Evolutionary conservation across 73 alveolate genomes (phyloP), one percentile per base, ranked within the genome.

Genomic region (Durusdinium trenchii): DNA sequence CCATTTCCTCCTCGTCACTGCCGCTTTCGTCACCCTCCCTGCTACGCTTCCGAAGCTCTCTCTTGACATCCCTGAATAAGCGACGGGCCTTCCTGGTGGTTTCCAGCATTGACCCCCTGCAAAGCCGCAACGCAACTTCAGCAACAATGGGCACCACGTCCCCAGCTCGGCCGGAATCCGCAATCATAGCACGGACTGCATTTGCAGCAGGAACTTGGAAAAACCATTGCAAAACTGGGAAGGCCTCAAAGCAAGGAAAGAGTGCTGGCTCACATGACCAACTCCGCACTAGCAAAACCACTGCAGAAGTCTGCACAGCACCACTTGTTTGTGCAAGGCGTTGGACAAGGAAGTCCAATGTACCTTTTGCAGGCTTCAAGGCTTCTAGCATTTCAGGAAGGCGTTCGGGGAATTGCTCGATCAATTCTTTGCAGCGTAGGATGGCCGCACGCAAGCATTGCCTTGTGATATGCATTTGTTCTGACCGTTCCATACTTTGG

Each of bases 71-170:
- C 36, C 94, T 61, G 76, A 51, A 84, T 52, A 35, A 48, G 50
- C 75, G 73, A 10, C 94, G 50, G 35, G 75, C 75, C 92, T 82
- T 78, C 71, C 91, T 64, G 40, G 46, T 62, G 48, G 71, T 81
- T 9, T 81, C 91, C 48, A 81, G 71, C 50, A 30, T 48, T 23
- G 48, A 47, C 94, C 94, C 94, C 6, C 94, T 12, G 75, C 94
- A 84, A 6, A 84, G 52, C 26, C 94, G 75, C 75, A 84, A 38
- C 6, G 94, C 94, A n/a, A 84, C 51, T 51, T 84, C 94, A 18
- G 78, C 94, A 38, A 84, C 94, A 52, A 84, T 48, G 94, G 94
- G 94, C 52, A 84, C 94, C 76, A 84, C 94, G 75, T 84, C 35
- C 69, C 94, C 94, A 26, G 78, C n/a, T 35, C 75, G 94, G 36